These are phyloP conservation scores for Piper longum DNA, from an alignment of 164 flowering plant species.

Conservation along the genomic window DNA sequence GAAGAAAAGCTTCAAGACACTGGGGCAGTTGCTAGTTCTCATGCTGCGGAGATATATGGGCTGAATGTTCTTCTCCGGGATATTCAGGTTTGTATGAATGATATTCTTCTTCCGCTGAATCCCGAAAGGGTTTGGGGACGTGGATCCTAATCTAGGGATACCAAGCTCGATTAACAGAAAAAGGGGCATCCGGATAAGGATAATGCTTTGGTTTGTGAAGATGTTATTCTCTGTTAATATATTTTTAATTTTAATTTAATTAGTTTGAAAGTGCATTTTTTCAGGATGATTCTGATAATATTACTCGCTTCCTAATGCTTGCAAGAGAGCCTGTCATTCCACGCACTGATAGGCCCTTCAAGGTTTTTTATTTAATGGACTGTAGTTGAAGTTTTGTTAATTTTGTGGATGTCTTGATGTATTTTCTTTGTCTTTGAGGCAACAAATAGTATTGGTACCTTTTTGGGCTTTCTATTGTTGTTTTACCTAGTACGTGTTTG, in stretches of 20 bases:
- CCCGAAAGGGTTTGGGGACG: no score
- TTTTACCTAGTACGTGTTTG: not conserved
- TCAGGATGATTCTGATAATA: conserved; percentile 77
- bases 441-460: not conserved
- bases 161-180: no score
- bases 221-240: no score
- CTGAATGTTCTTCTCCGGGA: conserved; percentile 64
- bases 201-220: no score
- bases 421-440: not conserved
- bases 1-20: conserved; percentile 50
- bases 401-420: not conserved
- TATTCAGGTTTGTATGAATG: conserved; percentile 52
- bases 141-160: no score
- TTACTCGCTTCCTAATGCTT: conserved; percentile 86
- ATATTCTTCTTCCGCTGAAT: not conserved
- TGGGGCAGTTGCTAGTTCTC: conserved; percentile 85
- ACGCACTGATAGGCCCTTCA: conserved; percentile 62
- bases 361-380: conserved; percentile 28
- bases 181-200: no score
- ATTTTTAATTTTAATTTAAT: not conserved
- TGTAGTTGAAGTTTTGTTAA: not conserved
- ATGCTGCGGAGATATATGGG: conserved; percentile 66
- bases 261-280: conserved; percentile 2
- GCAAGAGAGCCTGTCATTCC: conserved; percentile 92
- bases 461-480: not conserved